Evolutionary conservation across 2,329 filamentous ascomycete species (phyloP), one percentile per base, ranked within the genome.

Genomic region (Cytospora piceae): DNA sequence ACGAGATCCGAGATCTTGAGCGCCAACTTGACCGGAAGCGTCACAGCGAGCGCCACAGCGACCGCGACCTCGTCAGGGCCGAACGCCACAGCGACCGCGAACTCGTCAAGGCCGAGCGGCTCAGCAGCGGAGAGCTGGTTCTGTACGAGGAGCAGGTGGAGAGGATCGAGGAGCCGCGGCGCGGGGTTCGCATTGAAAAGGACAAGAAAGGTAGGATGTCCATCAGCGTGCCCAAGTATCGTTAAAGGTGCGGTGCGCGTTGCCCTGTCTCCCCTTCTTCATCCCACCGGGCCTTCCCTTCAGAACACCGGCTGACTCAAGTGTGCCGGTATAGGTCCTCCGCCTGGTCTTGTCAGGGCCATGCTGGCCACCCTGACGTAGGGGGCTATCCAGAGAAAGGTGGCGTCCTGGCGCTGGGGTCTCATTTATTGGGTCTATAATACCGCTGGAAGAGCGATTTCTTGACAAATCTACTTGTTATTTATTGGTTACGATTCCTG

Each of bases 131-230:
- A 56, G 83, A 88, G 70, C 74, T 92, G 39, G 82, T 91, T 55
- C 76, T 91, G 53, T 89, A 88, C 69, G 83, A 87, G 78, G 83
- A 88, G 70, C 76, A 81, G 72, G 77, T 88, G 69, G 85, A 88
- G 76, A 81, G 78, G 72, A 76, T 86, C 60, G 80, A 84, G 69
- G 82, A 84, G 72, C 79, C 81, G 58, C 79, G 79, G 73, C 84
- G 80, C 75, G 85, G 85, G 62, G 81, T 91, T 69, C 83, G 90
- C 72, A 87, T 97, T 73, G 91, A 93, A 80, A 93, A 91, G 83
- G 93, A 97, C 81, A 90, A 90, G 83, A 95, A 92, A 93, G 93
- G 94, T 96, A 95, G 90, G 91, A 89, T 95, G 87, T 87, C 89
- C 83, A 88, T 94, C 81, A 91, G 90, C 82, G 86, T 92, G 78